Evolutionary conservation across 768 basidiomycete genomes (phyloP).

Genomic region (Trametes punicea): DNA sequence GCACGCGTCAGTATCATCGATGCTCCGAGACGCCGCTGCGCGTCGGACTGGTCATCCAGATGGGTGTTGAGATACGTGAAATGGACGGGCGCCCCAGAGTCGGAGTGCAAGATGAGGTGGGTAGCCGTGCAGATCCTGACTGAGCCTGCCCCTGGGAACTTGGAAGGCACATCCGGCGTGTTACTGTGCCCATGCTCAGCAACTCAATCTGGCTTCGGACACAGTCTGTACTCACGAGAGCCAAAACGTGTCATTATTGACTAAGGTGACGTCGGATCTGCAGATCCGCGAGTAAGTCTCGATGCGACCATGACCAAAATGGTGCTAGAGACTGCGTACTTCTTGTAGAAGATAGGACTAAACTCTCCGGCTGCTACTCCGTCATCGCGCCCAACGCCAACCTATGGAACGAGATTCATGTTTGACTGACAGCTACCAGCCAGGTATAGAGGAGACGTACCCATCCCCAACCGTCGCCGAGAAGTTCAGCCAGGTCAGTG

Average conservation of each 20-base stretch:
- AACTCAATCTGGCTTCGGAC: not conserved
- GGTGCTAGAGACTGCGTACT: conserved; percentile 24
- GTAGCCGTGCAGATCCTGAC: conserved; percentile 47
- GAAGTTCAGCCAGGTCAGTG: conserved; percentile 48
- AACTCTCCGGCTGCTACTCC: conserved; percentile 55
- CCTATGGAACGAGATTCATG: conserved; percentile 27
- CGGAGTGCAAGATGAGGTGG: conserved; percentile 32
- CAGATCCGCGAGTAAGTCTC: not conserved
- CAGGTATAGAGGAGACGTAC: conserved; percentile 29
- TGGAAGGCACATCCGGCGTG: conserved; percentile 47
- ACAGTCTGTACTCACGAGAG: conserved; percentile 41
- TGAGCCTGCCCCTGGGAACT: conserved; percentile 49
- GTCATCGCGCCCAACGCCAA: conserved; percentile 64
- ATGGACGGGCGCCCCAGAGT: conserved; percentile 14
- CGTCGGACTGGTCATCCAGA: conserved; percentile 52
- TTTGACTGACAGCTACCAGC: not conserved
- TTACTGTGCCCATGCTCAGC: conserved; percentile 28
- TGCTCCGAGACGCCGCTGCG: conserved; percentile 47
- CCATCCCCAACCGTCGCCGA: conserved; percentile 54
- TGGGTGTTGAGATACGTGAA: conserved; percentile 52
- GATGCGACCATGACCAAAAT: not conserved
- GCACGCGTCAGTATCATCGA: conserved; percentile 50
- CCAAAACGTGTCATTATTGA: conserved; percentile 51
- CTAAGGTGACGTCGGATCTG: conserved; percentile 36
- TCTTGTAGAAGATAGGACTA: conserved; percentile 59